Evolutionary conservation across 2,329 filamentous ascomycete species (phyloP).

Genomic region (Verticillium nubilum): DNA sequence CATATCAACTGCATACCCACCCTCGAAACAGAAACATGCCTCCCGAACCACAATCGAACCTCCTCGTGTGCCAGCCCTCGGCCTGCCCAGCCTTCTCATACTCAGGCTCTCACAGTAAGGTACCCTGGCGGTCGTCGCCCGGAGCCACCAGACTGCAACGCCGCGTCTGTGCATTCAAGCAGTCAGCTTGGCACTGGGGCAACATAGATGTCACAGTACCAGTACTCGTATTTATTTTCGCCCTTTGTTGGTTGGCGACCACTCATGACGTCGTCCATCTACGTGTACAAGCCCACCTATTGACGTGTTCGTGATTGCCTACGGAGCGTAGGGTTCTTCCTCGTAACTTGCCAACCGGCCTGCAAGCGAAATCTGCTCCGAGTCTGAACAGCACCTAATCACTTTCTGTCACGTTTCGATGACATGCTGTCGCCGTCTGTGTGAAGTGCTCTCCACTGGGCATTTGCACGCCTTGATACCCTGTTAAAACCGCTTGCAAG

Average conservation of each 20-base stretch:
- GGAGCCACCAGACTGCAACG: neutral
- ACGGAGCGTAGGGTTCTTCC: neutral
- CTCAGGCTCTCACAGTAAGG: too few species aligned
- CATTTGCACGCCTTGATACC: neutral
- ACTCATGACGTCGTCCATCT: neutral
- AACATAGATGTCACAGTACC: neutral
- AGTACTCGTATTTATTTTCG: neutral
- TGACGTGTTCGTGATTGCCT: neutral
- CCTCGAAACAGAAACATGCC: neutral
- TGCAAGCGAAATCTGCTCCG: neutral
- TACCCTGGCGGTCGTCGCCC: too few species aligned
- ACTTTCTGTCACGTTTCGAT: too few species aligned
- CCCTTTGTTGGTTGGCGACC: neutral
- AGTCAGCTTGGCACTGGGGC: neutral
- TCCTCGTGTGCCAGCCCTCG: neutral
- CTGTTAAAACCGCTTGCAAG: neutral
- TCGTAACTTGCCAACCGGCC: neutral
- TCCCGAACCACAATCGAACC: neutral
- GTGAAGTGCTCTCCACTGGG: too few species aligned
- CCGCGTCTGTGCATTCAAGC: neutral
- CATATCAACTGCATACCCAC: neutral
- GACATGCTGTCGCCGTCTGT: too few species aligned
- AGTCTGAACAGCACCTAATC: too few species aligned
- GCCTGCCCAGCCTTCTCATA: neutral
- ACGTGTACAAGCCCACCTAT: neutral